These are phyloP conservation scores for Trichoderma guizhouense DNA, from an alignment of 2,329 filamentous ascomycete genomes.

Conservation along the genomic window DNA sequence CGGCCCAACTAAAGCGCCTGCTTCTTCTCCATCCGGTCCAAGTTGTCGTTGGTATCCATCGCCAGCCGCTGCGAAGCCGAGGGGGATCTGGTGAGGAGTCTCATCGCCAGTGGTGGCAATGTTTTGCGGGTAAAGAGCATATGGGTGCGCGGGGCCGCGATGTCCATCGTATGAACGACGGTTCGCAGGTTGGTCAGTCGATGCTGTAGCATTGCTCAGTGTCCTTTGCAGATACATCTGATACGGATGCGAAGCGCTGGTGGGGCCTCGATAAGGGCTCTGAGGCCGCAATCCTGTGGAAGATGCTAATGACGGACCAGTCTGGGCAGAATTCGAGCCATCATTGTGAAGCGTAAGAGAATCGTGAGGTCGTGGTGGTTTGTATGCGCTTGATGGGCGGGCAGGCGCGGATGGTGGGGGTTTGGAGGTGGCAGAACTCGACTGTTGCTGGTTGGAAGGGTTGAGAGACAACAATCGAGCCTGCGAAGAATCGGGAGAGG, in stretches of 20 bases:
- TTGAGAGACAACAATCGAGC: not conserved
- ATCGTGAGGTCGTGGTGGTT: conserved; percentile 48
- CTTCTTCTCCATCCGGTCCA: conserved; percentile 78
- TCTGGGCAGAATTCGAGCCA: conserved; percentile 34
- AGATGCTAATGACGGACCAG: conserved; percentile 13
- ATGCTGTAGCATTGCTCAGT: conserved; percentile 69
- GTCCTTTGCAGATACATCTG: conserved; percentile 74
- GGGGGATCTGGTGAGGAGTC: conserved; percentile 49
- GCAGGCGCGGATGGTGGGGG: conserved; percentile 25
- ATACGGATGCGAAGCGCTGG: conserved; percentile 79
- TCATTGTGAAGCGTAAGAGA: conserved; percentile 53
- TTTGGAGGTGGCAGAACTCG: conserved; percentile 20
- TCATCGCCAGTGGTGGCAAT: conserved; percentile 55
- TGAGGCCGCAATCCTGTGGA: conserved; percentile 44
- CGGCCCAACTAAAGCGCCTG: conserved; percentile 81
- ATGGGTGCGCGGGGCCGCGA: conserved; percentile 72
- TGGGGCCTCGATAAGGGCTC: conserved; percentile 66
- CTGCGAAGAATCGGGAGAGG: conserved; percentile 22
- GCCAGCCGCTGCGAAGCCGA: conserved; percentile 70
- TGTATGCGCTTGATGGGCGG: conserved; percentile 55
- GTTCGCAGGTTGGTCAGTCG: conserved; percentile 49
- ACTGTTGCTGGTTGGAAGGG: not conserved
- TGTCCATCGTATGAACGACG: conserved; percentile 18
- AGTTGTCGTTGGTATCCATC: conserved; percentile 68
- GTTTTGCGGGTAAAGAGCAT: conserved; percentile 81